Base-by-base conservation (phyloP, 108 stramenopile species). In the Cylindrotheca closterium region DNA sequence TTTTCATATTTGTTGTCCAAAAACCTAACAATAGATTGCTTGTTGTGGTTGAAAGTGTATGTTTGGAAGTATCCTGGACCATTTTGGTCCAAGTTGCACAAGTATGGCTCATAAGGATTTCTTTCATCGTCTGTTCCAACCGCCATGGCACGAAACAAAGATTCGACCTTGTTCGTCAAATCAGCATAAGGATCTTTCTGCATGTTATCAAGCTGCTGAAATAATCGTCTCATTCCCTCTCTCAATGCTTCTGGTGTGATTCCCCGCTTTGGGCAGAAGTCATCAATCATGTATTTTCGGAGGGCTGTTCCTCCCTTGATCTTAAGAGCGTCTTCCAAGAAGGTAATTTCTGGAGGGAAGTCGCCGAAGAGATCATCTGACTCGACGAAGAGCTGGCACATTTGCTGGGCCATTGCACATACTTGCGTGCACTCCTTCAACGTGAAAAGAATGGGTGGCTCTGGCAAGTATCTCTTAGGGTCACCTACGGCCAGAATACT, bases 181-280 rank as follows among this genome's bases (percentile, higher is more conserved):
- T 93, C 88, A 25, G 73, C 89, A 52, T 93, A 93, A 0, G 92
- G 92, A 58, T 93, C 92, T 24, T 80, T 61, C 68, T 93, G 88
- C 92, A 93, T 88, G 51, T 80, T 93, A 30, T 78, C 80, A 72
- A 93, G 60, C 70, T 93, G 92, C 34, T 71, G 68, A 30, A 74
- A 70, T 34, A 90, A 69, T 25, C 89, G 75, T 56, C 74, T 65
- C 55, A 93, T 68, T 19, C 89, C 92, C 70, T 93, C 92, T 23
- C 86, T 76, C 53, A 93, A 66, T 28, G 55, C 81, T 29, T 81
- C 81, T 12, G 83, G 79, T 26, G 82, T 82, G 28, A 90, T 86
- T 28, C 73, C 83, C 52, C 89, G 79, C 1, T 51, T 27, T 8
- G 88, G 88, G 68, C 89, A 90, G 60, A 90, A 93, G 0, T 92